A percentile compares a stretch with the other conserved stretches of the same genome.
phyloP scores from a whole-genome alignment of 2,329 filamentous ascomycete species.

The Talaromyces sp. region DNA sequence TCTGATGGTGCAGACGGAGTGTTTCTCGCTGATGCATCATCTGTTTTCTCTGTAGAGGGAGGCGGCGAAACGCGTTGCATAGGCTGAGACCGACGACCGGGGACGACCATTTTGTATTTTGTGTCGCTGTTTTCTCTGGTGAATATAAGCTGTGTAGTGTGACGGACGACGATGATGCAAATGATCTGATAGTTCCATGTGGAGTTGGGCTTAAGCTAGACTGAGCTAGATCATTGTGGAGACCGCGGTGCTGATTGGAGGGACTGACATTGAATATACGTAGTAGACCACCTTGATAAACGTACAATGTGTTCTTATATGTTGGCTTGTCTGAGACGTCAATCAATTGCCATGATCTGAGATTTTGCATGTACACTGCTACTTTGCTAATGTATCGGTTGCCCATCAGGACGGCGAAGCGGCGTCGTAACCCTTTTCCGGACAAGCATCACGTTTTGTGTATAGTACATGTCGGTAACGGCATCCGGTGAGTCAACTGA shows the following conservation, averaged over 20 bases:
- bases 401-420: too few relatives aligned
- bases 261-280: not conserved
- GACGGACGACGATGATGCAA: conserved; percentile 3
- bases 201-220: not conserved
- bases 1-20: conserved; percentile 7
- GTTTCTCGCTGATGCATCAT: not conserved
- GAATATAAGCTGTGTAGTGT: not conserved
- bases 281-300: not conserved
- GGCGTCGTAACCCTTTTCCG: not conserved
- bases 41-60: not conserved
- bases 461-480: too few relatives aligned
- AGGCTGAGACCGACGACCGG: conserved; percentile 14
- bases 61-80: conserved; percentile 11
- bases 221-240: not conserved
- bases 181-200: not conserved
- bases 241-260: not conserved
- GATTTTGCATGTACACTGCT: not conserved
- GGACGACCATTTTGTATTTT: conserved; percentile 14
- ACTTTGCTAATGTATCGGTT: too few relatives aligned
- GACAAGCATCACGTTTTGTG: too few relatives aligned
- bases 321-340: not conserved
- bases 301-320: not conserved
- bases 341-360: not conserved
- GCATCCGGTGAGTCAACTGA: too few relatives aligned
- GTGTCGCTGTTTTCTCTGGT: not conserved